Base-by-base conservation (phyloP, 495 filamentous ascomycete species). In the Astrothelium subdiscretum region DNA sequence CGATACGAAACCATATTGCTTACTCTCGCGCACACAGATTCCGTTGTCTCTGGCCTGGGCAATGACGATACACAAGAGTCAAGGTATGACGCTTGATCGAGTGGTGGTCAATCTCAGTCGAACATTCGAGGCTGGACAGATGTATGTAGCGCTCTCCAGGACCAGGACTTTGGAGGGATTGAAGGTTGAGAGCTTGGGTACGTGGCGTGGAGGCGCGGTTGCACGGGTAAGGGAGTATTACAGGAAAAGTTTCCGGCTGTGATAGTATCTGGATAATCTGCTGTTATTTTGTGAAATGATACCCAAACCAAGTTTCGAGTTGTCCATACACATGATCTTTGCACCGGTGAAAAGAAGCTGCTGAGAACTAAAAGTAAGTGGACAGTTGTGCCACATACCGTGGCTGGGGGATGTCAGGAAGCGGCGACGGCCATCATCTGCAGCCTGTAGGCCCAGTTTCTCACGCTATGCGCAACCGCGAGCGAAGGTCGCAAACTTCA, bases 11-110 rank as follows among this genome's bases (percentile, higher is more conserved):
- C 71, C 71, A 6, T 62, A 70, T 40, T 61, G 40, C 26, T 15
- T 61, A 5, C 59, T 78, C 3, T 69, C 68, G 10, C 67, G 78
- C 35, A 72, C 72, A 18, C 78, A 81, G 60, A 72, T 80, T 8
- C 78, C 78, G 0, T 69, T 81, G 6, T 65, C 69, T 15, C 69
- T 75, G 2, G 78, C 72, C 15, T 79, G 76, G 75, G 77, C 78
- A 4, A 72, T 76, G 12, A 77, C 77, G 11, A 73, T 78, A 13
- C 78, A 80, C 59, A 80, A 80, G 60, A 69, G 68, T 60, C 77
- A 79, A 60, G 77, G 78, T 15, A 73, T 73, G 69, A 79, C 75
- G 6, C 65, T 81, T 2, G 73, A 78, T 29, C 67, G 68, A 58
- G 75, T 74, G 2, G 63, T 71, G 1, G 76, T 79, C 0, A 68